Base-by-base conservation (phyloP, 75 land plant genomes). In the Pinus taeda region DNA sequence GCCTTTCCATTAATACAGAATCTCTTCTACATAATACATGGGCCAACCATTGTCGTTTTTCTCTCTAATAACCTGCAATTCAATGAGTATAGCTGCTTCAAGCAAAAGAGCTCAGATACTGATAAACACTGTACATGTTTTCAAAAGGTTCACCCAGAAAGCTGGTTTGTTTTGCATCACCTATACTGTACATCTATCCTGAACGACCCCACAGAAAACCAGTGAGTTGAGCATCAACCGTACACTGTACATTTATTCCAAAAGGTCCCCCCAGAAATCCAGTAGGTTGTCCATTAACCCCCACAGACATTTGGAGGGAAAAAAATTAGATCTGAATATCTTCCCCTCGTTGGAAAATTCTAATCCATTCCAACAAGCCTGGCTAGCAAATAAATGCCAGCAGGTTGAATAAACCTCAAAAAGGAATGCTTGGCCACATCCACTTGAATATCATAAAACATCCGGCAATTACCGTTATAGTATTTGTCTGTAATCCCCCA, bases 91-190 rank as follows among this genome's bases (percentile, higher is more conserved):
- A 65, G 42, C 20, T 37, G n/a, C 9, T 36, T 4, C 42, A 36
- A 67, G 20, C 49, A 69, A 18, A 69, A 36, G 37, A 69, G 22
- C 49, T 24, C 17, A 20, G 49, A 9, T 42, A 39, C 45, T 42
- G 49, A 33, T 69, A 69, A 39, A 69, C 55, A 69, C 72, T 69
- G 53, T 69, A 69, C 55, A 69, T 69, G n/a, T 42, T 69, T 37
- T 42, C n/a, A 3, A 9, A 45, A 69, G 42, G 55, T 69, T 13
- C 22, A 21, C n/a, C 72, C 55, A 42, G 42, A 69, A 69, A 69
- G 72, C n/a, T 4, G 42, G n/a, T 30, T 42, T n/a, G 33, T 20
- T 22, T 39, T 39, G 22, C 33, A 39, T n/a, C 55, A 42, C 21
- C 72, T 3, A 9, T 49, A 49, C 11, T 49, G 55, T 49, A 49